These are phyloP conservation scores for Parafenestella ontariensis DNA, from an alignment of 2,329 filamentous ascomycete genomes.

Conservation along the genomic window DNA sequence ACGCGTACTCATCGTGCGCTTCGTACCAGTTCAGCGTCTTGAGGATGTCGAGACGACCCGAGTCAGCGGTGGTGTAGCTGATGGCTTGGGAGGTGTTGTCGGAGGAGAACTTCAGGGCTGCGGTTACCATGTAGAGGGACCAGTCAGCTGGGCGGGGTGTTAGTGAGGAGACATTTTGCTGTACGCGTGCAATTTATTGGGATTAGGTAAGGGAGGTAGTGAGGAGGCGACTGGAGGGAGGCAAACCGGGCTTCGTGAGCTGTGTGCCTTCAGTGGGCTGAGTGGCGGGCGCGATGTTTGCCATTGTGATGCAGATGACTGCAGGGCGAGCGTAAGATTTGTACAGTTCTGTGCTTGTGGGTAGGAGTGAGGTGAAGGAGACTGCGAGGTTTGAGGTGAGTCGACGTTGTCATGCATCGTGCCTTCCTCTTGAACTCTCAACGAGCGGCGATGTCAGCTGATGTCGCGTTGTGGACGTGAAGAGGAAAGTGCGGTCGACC, in stretches of 20 bases:
- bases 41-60: constrained; percentile 14
- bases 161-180: background rate
- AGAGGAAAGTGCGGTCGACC: background rate
- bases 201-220: too few relatives aligned
- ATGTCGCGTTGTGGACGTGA: background rate
- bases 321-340: background rate
- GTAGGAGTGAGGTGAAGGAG: background rate
- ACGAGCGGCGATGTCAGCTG: background rate
- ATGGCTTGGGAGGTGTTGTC: background rate
- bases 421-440: background rate
- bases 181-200: too few relatives aligned
- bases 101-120: constrained; percentile 14
- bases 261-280: constrained; percentile 3
- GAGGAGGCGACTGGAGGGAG: background rate
- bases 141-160: constrained; percentile 15
- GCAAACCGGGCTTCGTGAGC: constrained; percentile 20
- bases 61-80: constrained; percentile 11
- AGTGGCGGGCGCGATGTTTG: constrained; percentile 2
- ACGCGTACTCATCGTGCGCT: constrained; percentile 20
- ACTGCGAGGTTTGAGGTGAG: background rate
- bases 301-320: constrained; percentile 1
- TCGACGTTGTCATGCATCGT: background rate
- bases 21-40: constrained; percentile 22
- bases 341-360: background rate
- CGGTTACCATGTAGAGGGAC: constrained; percentile 19